A percentile compares a stretch with the other conserved stretches of the same genome.
Evolutionary conservation across 495 filamentous ascomycete species (phyloP).

Genomic region (Hypoxylon fuscum): DNA sequence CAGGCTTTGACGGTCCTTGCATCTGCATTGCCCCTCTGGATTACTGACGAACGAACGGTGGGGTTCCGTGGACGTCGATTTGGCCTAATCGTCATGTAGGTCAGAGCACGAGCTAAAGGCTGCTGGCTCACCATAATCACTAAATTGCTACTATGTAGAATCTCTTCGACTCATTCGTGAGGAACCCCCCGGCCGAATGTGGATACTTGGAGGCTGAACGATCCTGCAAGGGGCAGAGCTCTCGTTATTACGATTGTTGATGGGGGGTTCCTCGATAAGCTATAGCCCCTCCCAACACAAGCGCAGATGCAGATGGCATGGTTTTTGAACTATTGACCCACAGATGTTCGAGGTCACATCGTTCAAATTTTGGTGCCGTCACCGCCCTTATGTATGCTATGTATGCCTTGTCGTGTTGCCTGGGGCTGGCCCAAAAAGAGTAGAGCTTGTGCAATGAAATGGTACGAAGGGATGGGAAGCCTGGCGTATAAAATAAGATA

Average conservation of each 20-base stretch:
- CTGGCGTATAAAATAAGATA: conserved; percentile 15
- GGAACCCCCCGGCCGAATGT: conserved; percentile 8
- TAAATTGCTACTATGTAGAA: background rate
- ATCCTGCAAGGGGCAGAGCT: conserved; percentile 39
- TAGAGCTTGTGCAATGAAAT: background rate
- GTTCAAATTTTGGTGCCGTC: background rate
- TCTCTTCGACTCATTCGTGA: conserved; percentile 1
- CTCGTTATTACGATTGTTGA: conserved; percentile 14
- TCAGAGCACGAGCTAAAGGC: background rate
- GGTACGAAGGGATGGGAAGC: background rate
- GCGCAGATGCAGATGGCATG: background rate
- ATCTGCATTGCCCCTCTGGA: too few relatives aligned
- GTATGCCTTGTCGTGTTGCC: conserved; percentile 17
- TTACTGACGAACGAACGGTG: too few relatives aligned
- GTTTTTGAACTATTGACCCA: conserved; percentile 6
- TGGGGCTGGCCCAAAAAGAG: background rate
- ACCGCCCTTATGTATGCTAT: background rate
- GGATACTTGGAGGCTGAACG: conserved; percentile 29
- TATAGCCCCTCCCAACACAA: conserved; percentile 3
- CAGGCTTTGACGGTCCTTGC: too few relatives aligned
- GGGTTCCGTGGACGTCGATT: background rate
- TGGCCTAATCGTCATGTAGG: background rate
- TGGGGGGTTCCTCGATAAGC: conserved; percentile 8
- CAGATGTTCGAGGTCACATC: background rate
- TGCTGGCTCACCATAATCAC: background rate